Evolutionary conservation across 225 moss, liverwort and hornwort species (phyloP), one percentile per base, ranked within the genome.

Genomic region (Polytrichum formosum): DNA sequence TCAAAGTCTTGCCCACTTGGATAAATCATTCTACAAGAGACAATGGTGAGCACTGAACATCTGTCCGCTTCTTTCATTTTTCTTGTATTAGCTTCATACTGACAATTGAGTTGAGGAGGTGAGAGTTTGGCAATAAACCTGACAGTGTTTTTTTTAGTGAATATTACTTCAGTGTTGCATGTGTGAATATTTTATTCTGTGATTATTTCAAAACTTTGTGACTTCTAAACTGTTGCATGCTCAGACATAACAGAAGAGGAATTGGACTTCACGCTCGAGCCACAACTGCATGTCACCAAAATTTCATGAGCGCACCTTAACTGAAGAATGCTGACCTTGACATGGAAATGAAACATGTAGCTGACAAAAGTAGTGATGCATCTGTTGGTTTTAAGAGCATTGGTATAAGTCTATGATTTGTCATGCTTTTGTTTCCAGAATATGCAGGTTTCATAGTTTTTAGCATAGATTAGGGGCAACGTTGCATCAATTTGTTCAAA

Each of bases 301-400:
- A 65, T 54, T 46, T 31, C 59, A 72, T 68, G 72, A 73, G 80
- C 62, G 61, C 56, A 69, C 20, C 72, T 30, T 66, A 46, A 30
- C 53, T 68, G 73, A 76, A 76, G 80, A 73, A 76, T 76, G 80
- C 69, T 64, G 64, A 59, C 70, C 63, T 64, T 76, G 60, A 69
- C 66, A 67, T 70, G 72, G 55, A 61, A 46, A 21, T 33, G 55
- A 21, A 10, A 67, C 63, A 64, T 72, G 70, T 54, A 61, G 70
- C 54, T 67, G 31, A 25, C 55, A 59, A 28, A 68, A 71, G 61
- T 62, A 46, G 62, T n/a, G 56, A 58, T 26, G 26, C 56, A 59
- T 29, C 58, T 23, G 62, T 70, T 60, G 70, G 67, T 26, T 55
- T 53, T 23, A 28, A 27, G 54, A 67, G 53, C 54, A 18, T 22